Percentiles rank a stretch among this genome's conserved stretches.
phyloP scores from a whole-genome alignment of 257 asterid species.

The Cinchona pubescens region DNA sequence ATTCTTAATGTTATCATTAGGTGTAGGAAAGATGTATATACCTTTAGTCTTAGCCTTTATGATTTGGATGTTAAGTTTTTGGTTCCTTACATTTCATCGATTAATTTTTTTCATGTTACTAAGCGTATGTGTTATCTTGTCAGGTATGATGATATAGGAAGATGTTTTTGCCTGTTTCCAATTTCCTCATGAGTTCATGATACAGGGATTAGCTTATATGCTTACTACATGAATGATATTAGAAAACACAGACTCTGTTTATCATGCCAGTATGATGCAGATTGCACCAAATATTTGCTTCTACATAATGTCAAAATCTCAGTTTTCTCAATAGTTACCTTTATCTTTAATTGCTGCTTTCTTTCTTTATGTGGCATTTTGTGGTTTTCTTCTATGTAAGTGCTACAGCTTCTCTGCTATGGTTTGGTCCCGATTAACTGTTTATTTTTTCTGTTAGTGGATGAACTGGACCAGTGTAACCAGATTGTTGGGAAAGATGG shows the following conservation, averaged over 20 bases:
- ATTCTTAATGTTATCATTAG: neutral
- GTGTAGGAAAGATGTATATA: neutral
- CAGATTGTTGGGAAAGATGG: slow-evolving; percentile 67
- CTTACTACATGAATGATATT: neutral
- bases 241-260: neutral
- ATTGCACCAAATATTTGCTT: neutral
- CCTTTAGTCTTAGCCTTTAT: neutral
- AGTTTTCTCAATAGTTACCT: neutral
- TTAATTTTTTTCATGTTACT: neutral
- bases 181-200: neutral
- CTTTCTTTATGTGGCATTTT: neutral
- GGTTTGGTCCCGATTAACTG: too few relatives aligned
- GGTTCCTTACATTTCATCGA: neutral
- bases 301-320: neutral
- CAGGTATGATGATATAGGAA: neutral
- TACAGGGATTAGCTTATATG: neutral
- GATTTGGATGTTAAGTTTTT: neutral
- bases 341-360: neutral
- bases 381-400: neutral
- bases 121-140: neutral
- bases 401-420: neutral
- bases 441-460: slow-evolving; percentile 61
- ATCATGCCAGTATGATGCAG: neutral
- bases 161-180: neutral
- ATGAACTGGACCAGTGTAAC: slow-evolving; percentile 87